These are phyloP conservation scores for Ustilago trichophora DNA, from an alignment of 1,284 basidiomycete species.

Conservation along the genomic window DNA sequence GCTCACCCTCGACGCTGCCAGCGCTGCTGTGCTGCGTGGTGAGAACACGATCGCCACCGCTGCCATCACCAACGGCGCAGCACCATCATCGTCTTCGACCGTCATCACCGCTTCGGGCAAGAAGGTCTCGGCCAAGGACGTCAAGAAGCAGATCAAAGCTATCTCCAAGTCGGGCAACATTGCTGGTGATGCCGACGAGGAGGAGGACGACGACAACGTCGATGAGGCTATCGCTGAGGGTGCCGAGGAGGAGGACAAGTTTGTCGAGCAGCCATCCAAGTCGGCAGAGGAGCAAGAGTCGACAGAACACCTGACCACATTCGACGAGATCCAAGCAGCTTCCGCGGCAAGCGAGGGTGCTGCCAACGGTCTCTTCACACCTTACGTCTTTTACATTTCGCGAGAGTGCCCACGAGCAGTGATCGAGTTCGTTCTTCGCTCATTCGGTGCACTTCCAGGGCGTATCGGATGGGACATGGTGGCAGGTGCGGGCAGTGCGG, in stretches of 20 bases:
- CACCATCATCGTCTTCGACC: constrained; percentile 32
- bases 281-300: constrained; percentile 69
- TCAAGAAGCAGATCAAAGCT: constrained; percentile 70
- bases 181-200: constrained; percentile 39
- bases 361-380: constrained; percentile 74
- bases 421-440: constrained; percentile 92
- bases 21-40: constrained; percentile 59
- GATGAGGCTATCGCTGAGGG: constrained; percentile 9
- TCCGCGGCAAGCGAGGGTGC: constrained; percentile 41
- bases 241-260: constrained; percentile 43
- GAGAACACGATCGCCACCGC: constrained; percentile 27
- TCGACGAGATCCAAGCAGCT: constrained; percentile 72
- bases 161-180: constrained; percentile 61
- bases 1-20: constrained; percentile 77
- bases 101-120: constrained; percentile 60
- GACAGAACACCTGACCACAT: constrained; percentile 75
- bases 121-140: constrained; percentile 69
- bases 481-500: constrained; percentile 83
- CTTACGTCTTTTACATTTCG: constrained; percentile 93
- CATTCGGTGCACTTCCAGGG: constrained; percentile 77
- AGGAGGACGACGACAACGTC: constrained; percentile 26
- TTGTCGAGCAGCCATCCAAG: constrained; percentile 71
- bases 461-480: constrained; percentile 84
- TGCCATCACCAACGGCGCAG: constrained; percentile 16
- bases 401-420: constrained; percentile 90